Evolutionary conservation across 1,284 basidiomycete species (phyloP), one percentile per base, ranked within the genome.

Genomic region (Apiotrichum siamense): DNA sequence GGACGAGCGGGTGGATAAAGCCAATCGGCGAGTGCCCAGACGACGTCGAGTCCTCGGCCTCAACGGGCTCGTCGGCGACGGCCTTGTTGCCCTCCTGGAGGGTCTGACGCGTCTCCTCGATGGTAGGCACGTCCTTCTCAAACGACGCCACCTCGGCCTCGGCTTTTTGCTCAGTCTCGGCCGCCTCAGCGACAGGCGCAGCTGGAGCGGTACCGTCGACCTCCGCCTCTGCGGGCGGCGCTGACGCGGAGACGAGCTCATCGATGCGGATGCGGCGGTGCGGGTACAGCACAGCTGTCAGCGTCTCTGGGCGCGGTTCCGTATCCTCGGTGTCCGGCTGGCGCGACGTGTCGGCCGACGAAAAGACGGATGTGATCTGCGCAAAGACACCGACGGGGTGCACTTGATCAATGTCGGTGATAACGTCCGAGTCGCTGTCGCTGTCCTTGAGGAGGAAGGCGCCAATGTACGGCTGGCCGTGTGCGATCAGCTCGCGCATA

Each of bases 361-460:
- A 81, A 73, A 97, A 98, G 5, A 94, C 87, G 62, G 88, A 92
- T 1, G 94, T 97, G 57, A 98, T 92, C 76, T 98, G 94, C 3
- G 92, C 92, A 69, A 98, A 97, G 10, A 98, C 92, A 55, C 96
- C 96, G 49, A 97, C 90, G 4, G 83, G 81, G 74, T 97, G 89
- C 3, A 98, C 91, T 55, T 89, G 84, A 73, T 88, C 82, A 46
- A 90, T 74, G 65, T 87, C 86, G 56, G 87, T 87, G 65, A 97
- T 96, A 52, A 94, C 82, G 72, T 98, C 96, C 63, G 86, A 86
- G 73, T 98, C 94, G 51, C 85, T 81, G 61, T 91, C 84, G 61
- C 92, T 88, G 70, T 97, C 92, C 77, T 97, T 97, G 65, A 97
- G 84, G 37, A 98, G 75, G 79, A 98, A 98, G 23, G 94, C 96